These are phyloP conservation scores for Fusarium goolgardi DNA, from an alignment of 2,329 filamentous ascomycete genomes.

Conservation along the genomic window DNA sequence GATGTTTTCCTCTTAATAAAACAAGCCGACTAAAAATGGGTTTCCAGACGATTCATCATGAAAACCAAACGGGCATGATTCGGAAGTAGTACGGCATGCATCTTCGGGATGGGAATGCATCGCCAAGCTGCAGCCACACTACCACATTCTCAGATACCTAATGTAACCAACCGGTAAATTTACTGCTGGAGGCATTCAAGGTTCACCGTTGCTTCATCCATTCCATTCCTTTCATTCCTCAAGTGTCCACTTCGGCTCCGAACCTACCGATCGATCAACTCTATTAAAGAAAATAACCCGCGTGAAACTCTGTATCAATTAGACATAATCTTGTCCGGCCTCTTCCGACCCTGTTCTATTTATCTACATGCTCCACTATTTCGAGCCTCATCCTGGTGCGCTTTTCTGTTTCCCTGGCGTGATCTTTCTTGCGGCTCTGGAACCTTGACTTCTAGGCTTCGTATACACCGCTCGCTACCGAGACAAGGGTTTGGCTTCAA, in stretches of 20 bases:
- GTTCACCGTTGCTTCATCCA: slow-evolving; percentile 2
- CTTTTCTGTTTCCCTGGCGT: slow-evolving; percentile 34
- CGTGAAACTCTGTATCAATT: slow-evolving; percentile 2
- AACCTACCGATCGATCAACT: slow-evolving; percentile 13
- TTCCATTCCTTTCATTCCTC: neutral
- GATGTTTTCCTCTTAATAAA: slow-evolving; percentile 29
- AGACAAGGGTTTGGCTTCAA: slow-evolving; percentile 17
- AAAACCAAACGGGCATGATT: slow-evolving; percentile 36
- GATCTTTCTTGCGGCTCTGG: slow-evolving; percentile 37
- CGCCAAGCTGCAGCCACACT: slow-evolving; percentile 18
- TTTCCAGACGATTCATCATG: slow-evolving; percentile 9
- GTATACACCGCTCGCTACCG: slow-evolving; percentile 34
- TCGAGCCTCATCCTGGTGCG: slow-evolving; percentile 17
- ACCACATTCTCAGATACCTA: slow-evolving; percentile 12
- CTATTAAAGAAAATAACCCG: slow-evolving; percentile 30
- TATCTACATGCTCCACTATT: slow-evolving; percentile 26
- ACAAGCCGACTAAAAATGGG: slow-evolving; percentile 25
- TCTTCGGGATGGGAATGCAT: slow-evolving; percentile 1
- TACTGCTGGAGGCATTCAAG: slow-evolving; percentile 3
- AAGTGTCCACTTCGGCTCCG: slow-evolving; percentile 40
- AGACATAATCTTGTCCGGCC: slow-evolving; percentile 28
- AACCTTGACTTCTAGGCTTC: neutral
- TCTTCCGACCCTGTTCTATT: slow-evolving; percentile 35
- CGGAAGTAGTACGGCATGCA: slow-evolving; percentile 41
- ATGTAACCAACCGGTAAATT: neutral